phyloP scores from a whole-genome alignment of 176 grass and related monocot species.

The Tuctoria greenei region DNA sequence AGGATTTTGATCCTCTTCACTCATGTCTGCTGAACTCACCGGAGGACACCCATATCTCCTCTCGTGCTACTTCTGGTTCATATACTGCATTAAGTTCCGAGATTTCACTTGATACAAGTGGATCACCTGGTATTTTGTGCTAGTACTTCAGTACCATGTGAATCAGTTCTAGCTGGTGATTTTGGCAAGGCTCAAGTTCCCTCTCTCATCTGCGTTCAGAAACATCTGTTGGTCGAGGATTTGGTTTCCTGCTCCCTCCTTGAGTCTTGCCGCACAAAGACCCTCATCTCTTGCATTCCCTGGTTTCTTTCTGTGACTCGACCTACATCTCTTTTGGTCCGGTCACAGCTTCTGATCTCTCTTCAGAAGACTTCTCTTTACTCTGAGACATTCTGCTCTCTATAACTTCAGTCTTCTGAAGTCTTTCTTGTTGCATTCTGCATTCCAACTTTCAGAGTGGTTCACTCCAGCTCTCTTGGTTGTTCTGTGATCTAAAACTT shows the following conservation, averaged over 20 bases:
- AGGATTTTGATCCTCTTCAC: slow-evolving; percentile 49
- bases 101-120: slow-evolving; percentile 69
- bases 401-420: slow-evolving; percentile 34
- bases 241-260: slow-evolving; percentile 12
- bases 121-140: slow-evolving; percentile 49
- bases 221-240: slow-evolving; percentile 17
- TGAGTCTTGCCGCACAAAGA: slow-evolving; percentile 50
- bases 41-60: slow-evolving; percentile 56
- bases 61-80: slow-evolving; percentile 77
- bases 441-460: neutral
- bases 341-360: slow-evolving; percentile 9
- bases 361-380: slow-evolving; percentile 9
- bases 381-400: slow-evolving; percentile 12
- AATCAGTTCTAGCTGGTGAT: slow-evolving; percentile 50
- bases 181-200: slow-evolving; percentile 57
- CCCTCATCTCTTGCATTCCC: slow-evolving; percentile 13
- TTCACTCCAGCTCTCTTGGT: neutral
- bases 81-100: slow-evolving; percentile 64
- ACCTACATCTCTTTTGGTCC: slow-evolving; percentile 31
- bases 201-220: slow-evolving; percentile 39
- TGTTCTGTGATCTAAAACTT: slow-evolving; percentile 8
- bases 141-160: slow-evolving; percentile 62
- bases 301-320: slow-evolving; percentile 17
- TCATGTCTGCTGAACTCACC: slow-evolving; percentile 59
- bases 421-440: slow-evolving; percentile 22